phyloP scores from a whole-genome alignment of 129 eudicot genomes.

The Flaveria ramosissima region DNA sequence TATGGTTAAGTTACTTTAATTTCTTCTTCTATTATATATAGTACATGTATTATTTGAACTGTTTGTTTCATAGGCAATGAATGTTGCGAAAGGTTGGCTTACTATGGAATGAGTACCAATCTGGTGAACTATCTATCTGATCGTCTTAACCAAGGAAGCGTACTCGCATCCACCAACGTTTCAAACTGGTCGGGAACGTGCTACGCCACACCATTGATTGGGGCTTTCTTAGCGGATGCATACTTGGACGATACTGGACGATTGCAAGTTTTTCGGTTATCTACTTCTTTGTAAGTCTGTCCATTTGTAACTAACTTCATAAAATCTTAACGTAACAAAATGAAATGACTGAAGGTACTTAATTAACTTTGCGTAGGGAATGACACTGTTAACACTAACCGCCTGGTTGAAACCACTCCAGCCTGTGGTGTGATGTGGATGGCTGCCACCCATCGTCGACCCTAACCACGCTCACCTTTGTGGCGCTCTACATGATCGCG shows the following conservation, averaged over 20 bases:
- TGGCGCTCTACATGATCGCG: conserved; percentile 71
- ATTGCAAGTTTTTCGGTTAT: conserved; percentile 66
- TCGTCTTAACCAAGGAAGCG: conserved; percentile 58
- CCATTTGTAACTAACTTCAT: background rate
- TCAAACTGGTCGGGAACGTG: conserved; percentile 89
- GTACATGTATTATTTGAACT: background rate
- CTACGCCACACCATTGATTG: conserved; percentile 73
- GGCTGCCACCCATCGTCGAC: conserved; percentile 55
- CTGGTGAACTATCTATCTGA: conserved; percentile 66
- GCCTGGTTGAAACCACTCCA: conserved; percentile 57
- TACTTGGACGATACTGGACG: conserved; percentile 80
- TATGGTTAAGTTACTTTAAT: background rate
- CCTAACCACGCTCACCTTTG: conserved; percentile 44
- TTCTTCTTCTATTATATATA: background rate
- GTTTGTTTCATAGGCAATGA: conserved; percentile 55
- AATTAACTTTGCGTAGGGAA: conserved; percentile 56
- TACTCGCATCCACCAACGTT: conserved; percentile 63
- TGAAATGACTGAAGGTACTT: too few relatives aligned
- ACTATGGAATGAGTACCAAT: conserved; percentile 91
- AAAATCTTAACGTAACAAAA: too few relatives aligned
- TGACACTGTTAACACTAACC: conserved; percentile 67
- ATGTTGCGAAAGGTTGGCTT: conserved; percentile 89
- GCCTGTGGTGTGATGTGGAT: conserved; percentile 47
- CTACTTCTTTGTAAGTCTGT: conserved; percentile 61
- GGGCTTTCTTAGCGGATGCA: conserved; percentile 89